These are phyloP conservation scores for Globisporangium iwayamae DNA, from an alignment of 352 stramenopile species.

Conservation along the genomic window DNA sequence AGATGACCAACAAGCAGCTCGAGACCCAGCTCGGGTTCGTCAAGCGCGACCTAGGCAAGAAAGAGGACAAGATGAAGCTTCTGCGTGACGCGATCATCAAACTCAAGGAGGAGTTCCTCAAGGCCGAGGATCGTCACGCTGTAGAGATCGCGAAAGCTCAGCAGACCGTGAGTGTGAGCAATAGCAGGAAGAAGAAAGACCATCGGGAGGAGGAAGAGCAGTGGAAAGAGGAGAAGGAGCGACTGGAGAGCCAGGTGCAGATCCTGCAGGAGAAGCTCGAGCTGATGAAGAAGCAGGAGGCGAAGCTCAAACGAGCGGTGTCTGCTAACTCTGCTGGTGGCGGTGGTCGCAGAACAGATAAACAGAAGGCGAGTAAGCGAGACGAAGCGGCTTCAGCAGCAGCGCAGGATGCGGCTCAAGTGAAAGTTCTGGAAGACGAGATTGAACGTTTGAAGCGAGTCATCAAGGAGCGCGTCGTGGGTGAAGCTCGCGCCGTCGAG, in stretches of 20 bases:
- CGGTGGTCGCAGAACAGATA: conserved; percentile 9
- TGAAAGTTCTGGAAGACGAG: conserved; percentile 33
- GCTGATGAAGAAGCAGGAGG: conserved; percentile 26
- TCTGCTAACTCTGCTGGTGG: conserved; percentile 8
- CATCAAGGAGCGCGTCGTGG: conserved; percentile 56
- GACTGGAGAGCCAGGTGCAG: conserved; percentile 46
- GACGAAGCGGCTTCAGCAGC: conserved; percentile 15
- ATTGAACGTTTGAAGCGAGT: conserved; percentile 48
- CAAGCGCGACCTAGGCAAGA: conserved; percentile 42
- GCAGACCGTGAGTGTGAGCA: conserved; percentile 25
- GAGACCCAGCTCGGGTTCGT: conserved; percentile 42
- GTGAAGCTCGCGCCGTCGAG: conserved; percentile 42
- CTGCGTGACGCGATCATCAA: conserved; percentile 79
- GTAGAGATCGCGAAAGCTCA: conserved; percentile 63
- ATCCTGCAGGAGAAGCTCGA: conserved; percentile 69
- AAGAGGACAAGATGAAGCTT: conserved; percentile 64
- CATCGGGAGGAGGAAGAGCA: conserved; percentile 35
- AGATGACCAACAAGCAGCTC: conserved; percentile 35
- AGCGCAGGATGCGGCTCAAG: not conserved
- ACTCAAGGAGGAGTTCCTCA: conserved; percentile 88
- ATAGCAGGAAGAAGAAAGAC: conserved; percentile 10
- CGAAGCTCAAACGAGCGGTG: conserved; percentile 16
- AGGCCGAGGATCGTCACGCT: conserved; percentile 77
- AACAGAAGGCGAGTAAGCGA: conserved; percentile 22
- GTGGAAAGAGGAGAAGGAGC: conserved; percentile 47